phyloP scores from a whole-genome alignment of 192 early-diverging fungal species.

The Dispira simplex region DNA sequence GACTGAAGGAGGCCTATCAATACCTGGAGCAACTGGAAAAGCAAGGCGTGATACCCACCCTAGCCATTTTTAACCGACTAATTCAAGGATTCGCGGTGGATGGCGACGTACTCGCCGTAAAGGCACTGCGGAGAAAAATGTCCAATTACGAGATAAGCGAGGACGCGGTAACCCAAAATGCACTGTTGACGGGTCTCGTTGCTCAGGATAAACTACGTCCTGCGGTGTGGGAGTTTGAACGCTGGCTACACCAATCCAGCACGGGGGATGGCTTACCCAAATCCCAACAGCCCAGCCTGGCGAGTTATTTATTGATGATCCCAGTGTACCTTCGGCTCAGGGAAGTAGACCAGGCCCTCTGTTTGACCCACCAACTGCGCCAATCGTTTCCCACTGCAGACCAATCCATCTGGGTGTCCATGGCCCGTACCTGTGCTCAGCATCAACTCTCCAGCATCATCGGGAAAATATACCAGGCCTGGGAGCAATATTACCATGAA shows the following conservation, averaged over 20 bases:
- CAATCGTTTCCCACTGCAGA: background rate
- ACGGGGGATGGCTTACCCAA: background rate
- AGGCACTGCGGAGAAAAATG: background rate
- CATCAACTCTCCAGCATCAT: background rate
- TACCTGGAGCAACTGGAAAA: background rate
- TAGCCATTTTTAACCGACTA: slow-evolving; percentile 3
- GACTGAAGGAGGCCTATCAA: background rate
- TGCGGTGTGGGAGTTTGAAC: background rate
- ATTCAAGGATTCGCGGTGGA: slow-evolving; percentile 1
- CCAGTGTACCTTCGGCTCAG: background rate
- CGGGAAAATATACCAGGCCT: background rate
- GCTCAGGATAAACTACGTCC: background rate
- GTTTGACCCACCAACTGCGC: background rate
- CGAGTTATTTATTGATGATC: background rate
- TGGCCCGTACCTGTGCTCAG: background rate
- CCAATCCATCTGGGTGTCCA: background rate
- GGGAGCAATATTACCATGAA: background rate
- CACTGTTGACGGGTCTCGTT: background rate
- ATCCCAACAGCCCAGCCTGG: background rate
- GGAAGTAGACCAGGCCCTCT: background rate
- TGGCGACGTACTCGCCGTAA: background rate
- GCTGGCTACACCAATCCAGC: background rate
- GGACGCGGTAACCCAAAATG: slow-evolving; percentile 9
- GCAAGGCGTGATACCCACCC: background rate
- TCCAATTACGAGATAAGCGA: background rate